Evolutionary conservation across 1,284 basidiomycete genomes (phyloP).

Genomic region (Athelia sp.): DNA sequence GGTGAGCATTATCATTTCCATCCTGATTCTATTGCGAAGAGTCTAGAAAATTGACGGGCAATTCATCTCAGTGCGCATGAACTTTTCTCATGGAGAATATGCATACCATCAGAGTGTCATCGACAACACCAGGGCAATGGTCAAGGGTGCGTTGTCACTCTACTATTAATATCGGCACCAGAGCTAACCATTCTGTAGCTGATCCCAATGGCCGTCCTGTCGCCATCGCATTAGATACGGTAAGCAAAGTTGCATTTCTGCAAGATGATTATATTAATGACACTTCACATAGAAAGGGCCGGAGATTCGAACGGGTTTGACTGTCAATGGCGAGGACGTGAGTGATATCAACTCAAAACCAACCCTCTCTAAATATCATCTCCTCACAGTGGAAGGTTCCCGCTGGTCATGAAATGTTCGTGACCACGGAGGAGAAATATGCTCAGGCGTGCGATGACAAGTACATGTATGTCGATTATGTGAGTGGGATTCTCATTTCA

Average conservation of each 20-base stretch:
- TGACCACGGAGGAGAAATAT: constrained; percentile 85
- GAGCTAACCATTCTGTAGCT: constrained; percentile 26
- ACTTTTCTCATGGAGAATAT: constrained; percentile 96
- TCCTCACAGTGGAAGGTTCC: constrained; percentile 65
- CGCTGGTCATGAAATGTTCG: constrained; percentile 92
- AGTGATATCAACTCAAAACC: constrained; percentile 27
- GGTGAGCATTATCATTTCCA: constrained; percentile 50
- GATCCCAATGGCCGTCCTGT: constrained; percentile 82
- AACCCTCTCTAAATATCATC: constrained; percentile 4
- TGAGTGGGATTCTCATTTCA: constrained; percentile 33
- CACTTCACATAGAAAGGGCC: constrained; percentile 81
- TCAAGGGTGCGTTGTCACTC: constrained; percentile 49
- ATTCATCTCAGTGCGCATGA: constrained; percentile 94
- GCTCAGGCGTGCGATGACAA: constrained; percentile 79
- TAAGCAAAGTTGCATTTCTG: constrained; percentile 27
- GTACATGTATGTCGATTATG: constrained; percentile 88
- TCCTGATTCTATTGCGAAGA: constrained; percentile 3
- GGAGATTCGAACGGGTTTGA: constrained; percentile 97
- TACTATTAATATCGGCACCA: constrained; percentile 2
- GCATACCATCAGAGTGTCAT: constrained; percentile 98
- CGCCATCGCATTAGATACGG: constrained; percentile 97
- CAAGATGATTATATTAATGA: constrained; percentile 9
- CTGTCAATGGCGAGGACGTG: constrained; percentile 84
- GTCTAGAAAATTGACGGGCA: too few species aligned
- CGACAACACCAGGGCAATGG: constrained; percentile 88